Conservation (phyloP, 768 basidiomycete genomes). For the Lactifluus pinguis region DNA sequence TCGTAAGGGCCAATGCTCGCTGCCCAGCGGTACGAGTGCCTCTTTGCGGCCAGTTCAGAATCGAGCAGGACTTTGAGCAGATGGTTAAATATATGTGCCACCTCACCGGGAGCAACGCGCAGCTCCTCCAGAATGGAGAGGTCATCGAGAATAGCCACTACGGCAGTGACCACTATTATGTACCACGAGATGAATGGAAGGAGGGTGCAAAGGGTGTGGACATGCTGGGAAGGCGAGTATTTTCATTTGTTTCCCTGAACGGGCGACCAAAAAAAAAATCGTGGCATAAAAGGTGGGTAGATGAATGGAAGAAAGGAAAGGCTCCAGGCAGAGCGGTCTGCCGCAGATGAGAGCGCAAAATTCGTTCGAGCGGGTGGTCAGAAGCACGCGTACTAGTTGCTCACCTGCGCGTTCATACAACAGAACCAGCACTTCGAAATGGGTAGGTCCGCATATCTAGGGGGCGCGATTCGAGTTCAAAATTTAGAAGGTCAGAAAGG, state of each 20-base stretch:
- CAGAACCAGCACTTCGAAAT: constrained; percentile 58
- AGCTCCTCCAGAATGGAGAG: constrained; percentile 42
- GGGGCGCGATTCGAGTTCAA: background rate
- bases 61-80: constrained; percentile 67
- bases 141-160: constrained; percentile 61
- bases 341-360: constrained; percentile 62
- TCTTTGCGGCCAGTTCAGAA: constrained; percentile 33
- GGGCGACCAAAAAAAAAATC: constrained; percentile 23
- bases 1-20: constrained; percentile 76
- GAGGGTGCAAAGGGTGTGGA: constrained; percentile 59
- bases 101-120: constrained; percentile 54
- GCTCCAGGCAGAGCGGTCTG: constrained; percentile 78
- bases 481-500: background rate
- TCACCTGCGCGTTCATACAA: constrained; percentile 57
- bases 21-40: constrained; percentile 44
- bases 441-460: constrained; percentile 21
- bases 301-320: background rate
- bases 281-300: too few relatives aligned
- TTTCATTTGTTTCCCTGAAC: constrained; percentile 81
- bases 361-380: constrained; percentile 78
- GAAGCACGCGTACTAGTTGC: constrained; percentile 49
- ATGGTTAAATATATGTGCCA: constrained; percentile 72
- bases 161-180: constrained; percentile 66
- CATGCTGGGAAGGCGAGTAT: constrained; percentile 55
- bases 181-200: constrained; percentile 62